These are phyloP conservation scores for Chalaropsis ovoidea DNA, from an alignment of 2,329 filamentous ascomycete genomes.

Conservation along the genomic window DNA sequence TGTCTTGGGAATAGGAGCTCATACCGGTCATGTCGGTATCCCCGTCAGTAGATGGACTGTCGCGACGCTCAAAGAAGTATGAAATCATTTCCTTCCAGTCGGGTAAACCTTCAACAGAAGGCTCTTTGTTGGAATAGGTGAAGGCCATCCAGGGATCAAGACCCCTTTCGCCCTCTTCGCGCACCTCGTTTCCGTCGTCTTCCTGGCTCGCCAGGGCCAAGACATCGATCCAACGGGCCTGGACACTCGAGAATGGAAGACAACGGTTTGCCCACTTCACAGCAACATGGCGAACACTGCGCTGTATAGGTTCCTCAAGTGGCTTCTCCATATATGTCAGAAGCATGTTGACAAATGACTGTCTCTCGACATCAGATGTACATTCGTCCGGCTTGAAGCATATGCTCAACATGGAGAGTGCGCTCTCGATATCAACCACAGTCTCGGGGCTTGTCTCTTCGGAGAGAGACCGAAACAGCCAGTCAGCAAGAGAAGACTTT, in stretches of 20 bases:
- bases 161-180: constrained; percentile 83
- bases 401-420: constrained; percentile 60
- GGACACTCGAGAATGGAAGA: constrained; percentile 65
- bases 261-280: constrained; percentile 87
- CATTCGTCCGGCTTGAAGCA: constrained; percentile 35
- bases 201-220: constrained; percentile 67
- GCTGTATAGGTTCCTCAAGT: constrained; percentile 43
- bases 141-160: constrained; percentile 56
- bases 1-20: constrained; percentile 33
- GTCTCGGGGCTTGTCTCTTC: constrained; percentile 68
- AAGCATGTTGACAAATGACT: constrained; percentile 45
- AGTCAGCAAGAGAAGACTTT: constrained; percentile 50
- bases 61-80: constrained; percentile 38
- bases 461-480: constrained; percentile 74
- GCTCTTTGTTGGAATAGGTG: constrained; percentile 37
- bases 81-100: constrained; percentile 44
- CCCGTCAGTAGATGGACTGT: constrained; percentile 17
- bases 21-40: constrained; percentile 32
- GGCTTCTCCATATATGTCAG: constrained; percentile 55
- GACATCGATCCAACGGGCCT: constrained; percentile 80
- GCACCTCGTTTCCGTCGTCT: constrained; percentile 52
- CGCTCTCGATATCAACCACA: constrained; percentile 79
- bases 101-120: constrained; percentile 33
- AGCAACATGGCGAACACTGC: constrained; percentile 69
- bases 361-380: constrained; percentile 14